Evolutionary conservation across 1,284 basidiomycete species (phyloP).

Genomic region (Cryptococcus floricola): DNA sequence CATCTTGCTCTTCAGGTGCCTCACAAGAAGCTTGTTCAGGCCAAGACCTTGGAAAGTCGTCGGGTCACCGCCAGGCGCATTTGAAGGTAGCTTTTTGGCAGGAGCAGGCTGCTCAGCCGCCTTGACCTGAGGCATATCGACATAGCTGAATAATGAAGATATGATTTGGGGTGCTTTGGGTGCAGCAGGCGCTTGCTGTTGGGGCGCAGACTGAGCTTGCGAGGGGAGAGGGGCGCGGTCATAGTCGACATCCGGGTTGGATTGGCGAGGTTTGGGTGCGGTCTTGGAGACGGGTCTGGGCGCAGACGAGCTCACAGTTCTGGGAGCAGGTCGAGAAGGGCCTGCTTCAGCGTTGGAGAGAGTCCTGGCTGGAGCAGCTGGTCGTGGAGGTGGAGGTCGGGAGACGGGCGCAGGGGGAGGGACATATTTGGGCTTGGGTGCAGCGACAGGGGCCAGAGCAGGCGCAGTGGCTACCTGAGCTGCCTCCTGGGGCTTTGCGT

Average conservation of each 20-base stretch:
- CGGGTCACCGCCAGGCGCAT: slow-evolving; percentile 67
- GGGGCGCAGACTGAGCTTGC: not conserved
- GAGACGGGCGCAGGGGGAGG: not conserved
- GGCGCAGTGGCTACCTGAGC: not conserved
- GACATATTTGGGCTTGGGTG: slow-evolving; percentile 1
- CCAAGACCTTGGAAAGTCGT: slow-evolving; percentile 72
- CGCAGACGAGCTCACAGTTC: not conserved
- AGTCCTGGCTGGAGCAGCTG: slow-evolving; percentile 1
- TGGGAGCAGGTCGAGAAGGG: slow-evolving; percentile 4
- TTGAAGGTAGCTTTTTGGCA: slow-evolving; percentile 60
- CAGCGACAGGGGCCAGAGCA: not conserved
- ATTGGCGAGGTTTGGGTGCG: not conserved
- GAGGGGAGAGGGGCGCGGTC: not conserved
- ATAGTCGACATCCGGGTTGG: not conserved
- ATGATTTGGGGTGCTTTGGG: slow-evolving; percentile 63
- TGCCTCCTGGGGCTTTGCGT: not conserved
- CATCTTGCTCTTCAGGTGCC: slow-evolving; percentile 79
- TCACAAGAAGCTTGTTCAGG: slow-evolving; percentile 72
- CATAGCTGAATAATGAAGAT: slow-evolving; percentile 82
- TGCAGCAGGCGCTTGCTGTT: slow-evolving; percentile 27
- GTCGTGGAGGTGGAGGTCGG: slow-evolving; percentile 23
- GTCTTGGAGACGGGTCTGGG: not conserved
- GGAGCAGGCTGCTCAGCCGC: slow-evolving; percentile 3
- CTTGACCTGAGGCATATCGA: slow-evolving; percentile 30
- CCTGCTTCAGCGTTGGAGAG: slow-evolving; percentile 1